Evolutionary conservation across 2,329 filamentous ascomycete genomes (phyloP).

Genomic region (Cladophialophora psammophila): DNA sequence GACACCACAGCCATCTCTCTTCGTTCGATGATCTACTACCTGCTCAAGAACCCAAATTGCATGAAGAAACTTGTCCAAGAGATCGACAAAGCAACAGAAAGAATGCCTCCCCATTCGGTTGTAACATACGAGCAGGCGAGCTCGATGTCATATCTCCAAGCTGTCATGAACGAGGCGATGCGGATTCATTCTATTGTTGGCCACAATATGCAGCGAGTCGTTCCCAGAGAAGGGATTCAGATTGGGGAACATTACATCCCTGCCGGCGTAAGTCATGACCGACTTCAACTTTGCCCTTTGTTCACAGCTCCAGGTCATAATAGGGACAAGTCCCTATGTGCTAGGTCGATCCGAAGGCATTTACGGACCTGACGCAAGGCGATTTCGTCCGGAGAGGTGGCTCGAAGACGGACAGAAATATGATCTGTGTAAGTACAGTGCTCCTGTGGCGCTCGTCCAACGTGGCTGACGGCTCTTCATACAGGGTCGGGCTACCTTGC

Average conservation of each 20-base stretch:
- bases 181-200: conserved; percentile 33
- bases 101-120: not conserved
- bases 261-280: not conserved
- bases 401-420: conserved; percentile 25
- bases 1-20: conserved; percentile 46
- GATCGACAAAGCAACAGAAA: conserved; percentile 34
- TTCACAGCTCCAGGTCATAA: conserved; percentile 6
- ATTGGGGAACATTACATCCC: conserved; percentile 9
- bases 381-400: conserved; percentile 39
- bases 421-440: conserved; percentile 9
- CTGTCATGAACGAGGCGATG: conserved; percentile 42
- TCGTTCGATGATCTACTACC: conserved; percentile 43
- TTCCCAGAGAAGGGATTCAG: conserved; percentile 33
- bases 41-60: conserved; percentile 63
- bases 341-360: conserved; percentile 73
- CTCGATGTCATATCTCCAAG: conserved; percentile 44
- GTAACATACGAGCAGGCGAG: not conserved
- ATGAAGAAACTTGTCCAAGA: conserved; percentile 46
- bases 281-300: not conserved
- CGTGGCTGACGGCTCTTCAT: not conserved
- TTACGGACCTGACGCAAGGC: conserved; percentile 55
- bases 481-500: conserved; percentile 33
- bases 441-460: not conserved
- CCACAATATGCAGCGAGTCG: conserved; percentile 25
- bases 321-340: conserved; percentile 51